Base-by-base conservation (phyloP, 192 early-diverging fungal species). In the Umbelopsis isabellina region DNA sequence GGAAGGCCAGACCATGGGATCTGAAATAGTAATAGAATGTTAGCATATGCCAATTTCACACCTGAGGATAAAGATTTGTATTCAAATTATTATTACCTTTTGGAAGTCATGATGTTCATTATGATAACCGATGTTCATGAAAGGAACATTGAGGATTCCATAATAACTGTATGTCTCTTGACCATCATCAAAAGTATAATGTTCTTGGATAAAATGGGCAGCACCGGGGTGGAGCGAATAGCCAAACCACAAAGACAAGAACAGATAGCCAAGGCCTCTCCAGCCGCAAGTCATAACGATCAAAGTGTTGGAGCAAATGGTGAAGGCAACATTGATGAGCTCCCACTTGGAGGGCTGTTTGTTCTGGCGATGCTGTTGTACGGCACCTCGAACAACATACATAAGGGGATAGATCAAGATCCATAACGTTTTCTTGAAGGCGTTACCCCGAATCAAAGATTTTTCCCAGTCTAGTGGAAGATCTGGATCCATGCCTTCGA, bases 101-200 rank as follows among this genome's bases (percentile, higher is more conserved):
- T 89, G 89, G 84, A 97, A 97, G 80, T 98, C 97, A 83, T 98
- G 95, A 87, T 98, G 97, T 85, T 98, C 97, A 79, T 95, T 97
- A 83, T 98, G 97, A 80, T 94, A 95, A 46, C 97, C 97, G 72
- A 97, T 93, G 88, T 98, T 98, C 83, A 95, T 89, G 77, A 91
- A 93, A 46, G 93, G 84, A 50, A 79, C 77, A 86, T 98, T 98
- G 50, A 94, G 81, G 65, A 85, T 82, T 23, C 95, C 95, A 70
- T 98, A 98, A 91, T 98, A 98, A 70, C 93, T 95, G 83, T 98
- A 98, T 2, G 95, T 98, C 75, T 98, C 95, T 75, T 94, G 91
- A 11, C 94, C 95, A 70, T 94, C 89, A 49, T 89, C 89, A 86
- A 95, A 96, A 2, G 94, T 95, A 78, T 94, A 98, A 82, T 98